Base-by-base conservation (phyloP, 495 filamentous ascomycete genomes). In the Aspergillus saccharolyticus region DNA sequence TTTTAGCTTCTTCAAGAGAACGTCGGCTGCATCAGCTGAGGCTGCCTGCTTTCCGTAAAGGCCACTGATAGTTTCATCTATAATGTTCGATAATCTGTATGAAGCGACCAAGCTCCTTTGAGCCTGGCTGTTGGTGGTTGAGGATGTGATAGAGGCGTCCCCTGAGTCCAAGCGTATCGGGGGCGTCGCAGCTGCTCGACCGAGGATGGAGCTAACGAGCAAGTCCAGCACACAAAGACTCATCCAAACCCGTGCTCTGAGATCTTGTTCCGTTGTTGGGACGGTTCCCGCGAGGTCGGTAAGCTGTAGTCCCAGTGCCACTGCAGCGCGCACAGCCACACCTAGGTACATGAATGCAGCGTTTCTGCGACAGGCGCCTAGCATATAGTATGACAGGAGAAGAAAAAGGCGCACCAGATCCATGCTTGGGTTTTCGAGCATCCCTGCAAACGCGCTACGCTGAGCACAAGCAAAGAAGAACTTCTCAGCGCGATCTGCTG, bases 281-380 rank as follows among this genome's bases (percentile, higher is more conserved):
- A 21, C 25, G 14, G 17, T n/a, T 9, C 22, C 17, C 22, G 2
- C 33, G 16, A 33, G 10, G 19, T 56, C 59, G 33, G 33, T 54
- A 25, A 61, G 55, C 52, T 79, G 75, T 6, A 79, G 63, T 0
- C 75, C 77, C 16, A 79, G 53, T 10, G 74, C 74, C 8, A 71
- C 69, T 10, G 77, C 74, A 4, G 74, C 72, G 45, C 73, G 69
- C 14, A 71, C 66, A 10, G 76, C 75, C 7, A 79, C 72, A 0
- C 76, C 76, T 33, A 79, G 47, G 33, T 78, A 78, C 75, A 79
- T 77, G 56, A 77, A 79, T 8, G 76, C 75, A 4, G 74, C 70
- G 48, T 79, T 79, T 49, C 76, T 71, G 28, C 74, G 75, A 51
- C 74, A 78, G 9, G 73, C 72, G 0, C 76, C 76, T 12, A 78